A percentile compares a stretch with the other conserved stretches of the same genome.
Evolutionary conservation across 148 eudicot species (phyloP).

Genomic region (Salicornia ramosissima): DNA sequence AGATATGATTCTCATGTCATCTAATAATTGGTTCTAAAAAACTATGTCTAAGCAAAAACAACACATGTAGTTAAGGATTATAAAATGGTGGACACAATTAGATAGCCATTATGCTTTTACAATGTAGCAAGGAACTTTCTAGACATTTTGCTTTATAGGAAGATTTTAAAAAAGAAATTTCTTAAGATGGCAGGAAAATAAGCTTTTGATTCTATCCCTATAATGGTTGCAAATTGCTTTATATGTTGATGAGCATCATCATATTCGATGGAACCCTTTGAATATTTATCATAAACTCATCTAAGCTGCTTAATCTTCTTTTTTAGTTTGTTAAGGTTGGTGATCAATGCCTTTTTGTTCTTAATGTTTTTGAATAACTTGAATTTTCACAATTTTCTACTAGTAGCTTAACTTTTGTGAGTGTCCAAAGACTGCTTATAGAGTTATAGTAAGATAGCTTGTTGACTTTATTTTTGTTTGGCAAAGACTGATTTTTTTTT

Average conservation of each 20-base stretch:
- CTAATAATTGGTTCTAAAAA: background rate
- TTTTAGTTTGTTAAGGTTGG: background rate
- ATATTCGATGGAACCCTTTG: background rate
- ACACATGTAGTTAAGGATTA: background rate
- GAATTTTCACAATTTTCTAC: background rate
- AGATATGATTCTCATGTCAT: background rate
- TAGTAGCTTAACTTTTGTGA: background rate
- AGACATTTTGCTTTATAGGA: background rate
- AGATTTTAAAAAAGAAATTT: background rate
- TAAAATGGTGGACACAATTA: background rate
- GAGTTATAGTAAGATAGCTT: background rate
- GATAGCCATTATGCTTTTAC: background rate
- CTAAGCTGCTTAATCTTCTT: background rate
- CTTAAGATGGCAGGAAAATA: background rate
- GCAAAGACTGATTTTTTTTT: background rate
- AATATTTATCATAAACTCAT: background rate
- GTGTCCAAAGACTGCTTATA: background rate
- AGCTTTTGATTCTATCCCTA: background rate
- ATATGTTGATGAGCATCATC: background rate
- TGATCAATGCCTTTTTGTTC: background rate
- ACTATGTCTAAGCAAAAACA: background rate
- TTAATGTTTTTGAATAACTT: background rate
- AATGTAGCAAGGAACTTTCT: background rate
- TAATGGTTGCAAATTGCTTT: background rate
- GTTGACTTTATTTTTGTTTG: conserved; percentile 1